Percentiles rank a stretch among this genome's conserved stretches.
Evolutionary conservation across 1,139 yeast genomes (phyloP).

Genomic region (Geotrichum siamense): DNA sequence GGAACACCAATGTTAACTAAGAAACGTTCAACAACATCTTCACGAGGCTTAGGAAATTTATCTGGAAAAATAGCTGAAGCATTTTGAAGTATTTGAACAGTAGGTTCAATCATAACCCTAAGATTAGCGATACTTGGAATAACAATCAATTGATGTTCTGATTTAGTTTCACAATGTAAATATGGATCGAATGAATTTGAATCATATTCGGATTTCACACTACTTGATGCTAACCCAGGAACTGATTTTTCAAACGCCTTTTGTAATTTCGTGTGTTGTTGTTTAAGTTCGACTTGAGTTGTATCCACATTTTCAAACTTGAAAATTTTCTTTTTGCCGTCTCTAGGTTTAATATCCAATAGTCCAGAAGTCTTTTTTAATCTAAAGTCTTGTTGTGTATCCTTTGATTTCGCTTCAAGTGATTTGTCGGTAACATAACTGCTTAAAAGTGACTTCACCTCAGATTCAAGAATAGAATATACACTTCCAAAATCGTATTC

Average conservation of each 20-base stretch:
- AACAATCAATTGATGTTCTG: slow-evolving; percentile 55
- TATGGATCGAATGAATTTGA: slow-evolving; percentile 18
- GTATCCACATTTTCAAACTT: slow-evolving; percentile 27
- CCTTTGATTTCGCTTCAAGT: background rate
- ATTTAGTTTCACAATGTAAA: slow-evolving; percentile 17
- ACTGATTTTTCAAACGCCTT: slow-evolving; percentile 31
- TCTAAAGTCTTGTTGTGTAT: background rate
- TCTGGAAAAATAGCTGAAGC: slow-evolving; percentile 38
- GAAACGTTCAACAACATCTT: slow-evolving; percentile 52
- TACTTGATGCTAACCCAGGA: slow-evolving; percentile 33
- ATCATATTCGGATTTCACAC: slow-evolving; percentile 18
- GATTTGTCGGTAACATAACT: slow-evolving; percentile 42
- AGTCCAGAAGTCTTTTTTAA: slow-evolving; percentile 9
- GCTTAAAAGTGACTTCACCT: slow-evolving; percentile 48
- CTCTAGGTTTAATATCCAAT: slow-evolving; percentile 16
- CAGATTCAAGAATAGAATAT: slow-evolving; percentile 54
- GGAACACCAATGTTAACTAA: slow-evolving; percentile 61
- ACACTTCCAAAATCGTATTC: slow-evolving; percentile 45
- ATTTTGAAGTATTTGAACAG: slow-evolving; percentile 51
- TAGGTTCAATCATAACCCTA: slow-evolving; percentile 61
- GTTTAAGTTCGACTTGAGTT: slow-evolving; percentile 24
- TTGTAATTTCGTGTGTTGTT: slow-evolving; percentile 25
- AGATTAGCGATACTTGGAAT: slow-evolving; percentile 75
- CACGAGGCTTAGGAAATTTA: slow-evolving; percentile 26
- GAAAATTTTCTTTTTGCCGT: slow-evolving; percentile 22